These are phyloP conservation scores for Pelomyxa schiedti DNA, from an alignment of 78 protist genomes.

Conservation along the genomic window DNA sequence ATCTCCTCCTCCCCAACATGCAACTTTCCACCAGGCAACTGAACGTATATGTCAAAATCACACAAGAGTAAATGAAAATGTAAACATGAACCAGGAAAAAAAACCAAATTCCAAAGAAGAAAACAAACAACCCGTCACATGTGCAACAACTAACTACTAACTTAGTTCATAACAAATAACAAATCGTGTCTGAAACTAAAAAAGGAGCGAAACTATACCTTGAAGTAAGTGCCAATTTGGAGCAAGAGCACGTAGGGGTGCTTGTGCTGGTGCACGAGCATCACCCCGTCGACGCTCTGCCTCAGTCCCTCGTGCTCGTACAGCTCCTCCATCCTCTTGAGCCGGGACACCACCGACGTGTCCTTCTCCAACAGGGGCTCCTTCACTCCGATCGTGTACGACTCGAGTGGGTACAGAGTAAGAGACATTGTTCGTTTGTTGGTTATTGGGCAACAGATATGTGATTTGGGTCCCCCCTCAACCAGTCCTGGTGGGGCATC, in stretches of 20 bases:
- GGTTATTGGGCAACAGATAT: no score
- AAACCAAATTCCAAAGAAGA: neutral
- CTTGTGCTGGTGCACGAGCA: conserved; percentile 62
- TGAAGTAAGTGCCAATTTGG: conserved; percentile 32
- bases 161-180: neutral
- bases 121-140: neutral
- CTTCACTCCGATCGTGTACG: neutral
- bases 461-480: no score
- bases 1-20: conserved; percentile 57
- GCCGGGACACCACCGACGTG: neutral
- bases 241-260: conserved; percentile 71
- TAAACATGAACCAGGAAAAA: neutral
- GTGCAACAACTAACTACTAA: neutral
- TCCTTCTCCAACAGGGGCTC: neutral
- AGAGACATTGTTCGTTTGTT: no score
- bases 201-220: conserved; percentile 10
- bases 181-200: neutral
- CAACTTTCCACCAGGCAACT: conserved; percentile 59
- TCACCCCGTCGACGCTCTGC: conserved; percentile 44
- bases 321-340: neutral
- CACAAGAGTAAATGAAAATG: neutral
- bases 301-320: conserved; percentile 63
- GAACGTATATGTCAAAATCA: neutral
- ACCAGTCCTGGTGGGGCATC: no score
- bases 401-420: neutral